Evolutionary conservation across 2,329 filamentous ascomycete genomes (phyloP).

Genomic region (Aspergillus vadensis): DNA sequence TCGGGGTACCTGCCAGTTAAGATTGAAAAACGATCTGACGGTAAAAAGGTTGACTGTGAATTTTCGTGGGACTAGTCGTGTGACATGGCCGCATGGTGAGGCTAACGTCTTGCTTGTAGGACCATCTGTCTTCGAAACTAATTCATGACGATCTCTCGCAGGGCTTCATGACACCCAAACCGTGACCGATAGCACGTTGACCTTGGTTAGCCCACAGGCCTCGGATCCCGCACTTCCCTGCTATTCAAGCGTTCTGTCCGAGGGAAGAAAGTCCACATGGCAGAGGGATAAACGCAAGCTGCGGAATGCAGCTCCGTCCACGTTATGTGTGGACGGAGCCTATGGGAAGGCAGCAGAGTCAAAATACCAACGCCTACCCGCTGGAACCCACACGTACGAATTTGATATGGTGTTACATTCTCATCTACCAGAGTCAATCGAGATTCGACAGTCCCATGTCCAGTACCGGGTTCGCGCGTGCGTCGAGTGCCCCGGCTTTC

Average conservation of each 20-base stretch:
- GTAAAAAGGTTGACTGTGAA: slow-evolving; percentile 16
- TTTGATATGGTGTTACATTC: slow-evolving; percentile 21
- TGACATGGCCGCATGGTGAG: slow-evolving; percentile 20
- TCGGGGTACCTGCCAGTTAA: slow-evolving; percentile 15
- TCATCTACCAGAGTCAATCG: slow-evolving; percentile 16
- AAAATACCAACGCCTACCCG: slow-evolving; percentile 1
- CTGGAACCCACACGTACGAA: slow-evolving; percentile 15
- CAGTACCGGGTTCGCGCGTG: slow-evolving; percentile 17
- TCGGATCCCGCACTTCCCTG: not conserved
- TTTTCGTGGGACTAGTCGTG: slow-evolving; percentile 14
- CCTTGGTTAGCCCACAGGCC: slow-evolving; percentile 8
- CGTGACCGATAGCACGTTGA: slow-evolving; percentile 13
- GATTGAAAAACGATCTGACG: slow-evolving; percentile 8
- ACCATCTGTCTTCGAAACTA: not conserved
- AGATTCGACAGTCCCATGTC: slow-evolving; percentile 15
- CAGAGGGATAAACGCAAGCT: slow-evolving; percentile 7
- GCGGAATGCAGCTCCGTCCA: slow-evolving; percentile 8
- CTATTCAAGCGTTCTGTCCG: not conserved
- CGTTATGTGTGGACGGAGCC: not conserved
- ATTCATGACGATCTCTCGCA: not conserved
- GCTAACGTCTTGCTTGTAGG: not conserved
- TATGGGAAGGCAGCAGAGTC: not conserved
- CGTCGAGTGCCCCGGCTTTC: slow-evolving; percentile 9
- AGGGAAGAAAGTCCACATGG: not conserved
- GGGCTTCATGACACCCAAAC: slow-evolving; percentile 13